phyloP scores from a whole-genome alignment of 345 rosid species.

The Aquilaria malaccensis region DNA sequence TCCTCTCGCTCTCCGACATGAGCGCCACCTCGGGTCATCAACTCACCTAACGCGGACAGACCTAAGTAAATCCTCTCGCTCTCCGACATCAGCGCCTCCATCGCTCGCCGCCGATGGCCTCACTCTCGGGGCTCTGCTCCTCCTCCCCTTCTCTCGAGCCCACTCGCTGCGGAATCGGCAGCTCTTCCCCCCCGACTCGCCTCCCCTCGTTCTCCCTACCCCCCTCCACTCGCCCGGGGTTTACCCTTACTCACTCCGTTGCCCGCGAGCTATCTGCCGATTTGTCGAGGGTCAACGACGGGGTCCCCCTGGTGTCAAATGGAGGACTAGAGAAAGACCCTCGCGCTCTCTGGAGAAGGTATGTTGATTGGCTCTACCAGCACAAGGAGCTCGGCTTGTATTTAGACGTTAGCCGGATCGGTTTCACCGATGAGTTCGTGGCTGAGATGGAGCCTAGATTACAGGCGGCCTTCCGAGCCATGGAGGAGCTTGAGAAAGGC shows the following conservation, averaged over 20 bases:
- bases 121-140: constrained; percentile 34
- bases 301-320: constrained; percentile 20
- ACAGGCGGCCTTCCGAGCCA: constrained; percentile 56
- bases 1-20: no score
- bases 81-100: constrained; percentile 11
- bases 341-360: constrained; percentile 59
- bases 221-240: constrained; percentile 28
- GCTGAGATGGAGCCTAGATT: constrained; percentile 77
- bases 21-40: no score
- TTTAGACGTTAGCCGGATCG: constrained; percentile 86
- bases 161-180: constrained; percentile 12
- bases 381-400: constrained; percentile 84
- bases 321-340: constrained; percentile 63
- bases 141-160: constrained; percentile 21
- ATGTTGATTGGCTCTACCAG: constrained; percentile 91
- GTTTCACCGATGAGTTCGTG: constrained; percentile 73
- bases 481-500: constrained; percentile 87
- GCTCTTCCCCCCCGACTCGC: constrained; percentile 16
- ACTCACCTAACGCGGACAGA: no score
- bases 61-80: no score
- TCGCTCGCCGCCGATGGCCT: constrained; percentile 47
- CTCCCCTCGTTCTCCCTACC: constrained; percentile 34
- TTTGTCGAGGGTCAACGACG: constrained; percentile 28
- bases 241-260: constrained; percentile 27
- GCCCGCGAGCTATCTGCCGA: constrained; percentile 53